Base-by-base conservation (phyloP, 257 asterid genomes). In the Eucommia ulmoides region DNA sequence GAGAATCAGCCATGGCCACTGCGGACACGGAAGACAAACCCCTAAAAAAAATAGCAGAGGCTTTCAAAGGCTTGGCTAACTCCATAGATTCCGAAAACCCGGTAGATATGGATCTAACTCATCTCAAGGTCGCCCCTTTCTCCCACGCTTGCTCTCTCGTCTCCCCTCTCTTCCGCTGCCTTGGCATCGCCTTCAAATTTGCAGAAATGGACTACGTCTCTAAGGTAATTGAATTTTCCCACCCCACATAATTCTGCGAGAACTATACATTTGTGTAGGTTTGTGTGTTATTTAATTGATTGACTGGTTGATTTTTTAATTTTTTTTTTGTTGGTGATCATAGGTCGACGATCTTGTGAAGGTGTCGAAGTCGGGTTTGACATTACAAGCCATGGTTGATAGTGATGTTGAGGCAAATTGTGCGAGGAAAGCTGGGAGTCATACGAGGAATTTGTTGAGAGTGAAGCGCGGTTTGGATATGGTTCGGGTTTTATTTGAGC, bases 381-480 rank as follows among this genome's bases (percentile, higher is more conserved):
- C 76, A 12, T 38, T 88, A 52, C 78, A 76, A 19, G 70, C 59
- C 50, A 88, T 88, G 97, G 74, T 88, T 77, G 83, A 84, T 45
- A 72, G 67, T 44, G 97, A 88, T 66, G 55, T 88, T 58, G 75
- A 75, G 54, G 74, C 80, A 10, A 55, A 79, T 61, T 78, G 94
- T 58, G 97, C 82, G 58, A 61, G 73, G 60, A 80, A 18, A 56
- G 83, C 74, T 4, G 97, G 95, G 33, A 88, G 97, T 60, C 97
- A 88, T 72, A 82, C 97, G 8, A 72, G 95, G 77, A 88, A 84
- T 74, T 72, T 88, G 52, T 67, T 88, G 56, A 75, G 95, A 63
- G 97, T 88, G 63, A 88, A 88, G 70, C 95, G 97, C 38, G 97
- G 97, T 61, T 54, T 88, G 2, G 89, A 88, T 71, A 88, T 88